Evolutionary conservation across 768 basidiomycete species (phyloP).

Genomic region (Scleroderma bovista): DNA sequence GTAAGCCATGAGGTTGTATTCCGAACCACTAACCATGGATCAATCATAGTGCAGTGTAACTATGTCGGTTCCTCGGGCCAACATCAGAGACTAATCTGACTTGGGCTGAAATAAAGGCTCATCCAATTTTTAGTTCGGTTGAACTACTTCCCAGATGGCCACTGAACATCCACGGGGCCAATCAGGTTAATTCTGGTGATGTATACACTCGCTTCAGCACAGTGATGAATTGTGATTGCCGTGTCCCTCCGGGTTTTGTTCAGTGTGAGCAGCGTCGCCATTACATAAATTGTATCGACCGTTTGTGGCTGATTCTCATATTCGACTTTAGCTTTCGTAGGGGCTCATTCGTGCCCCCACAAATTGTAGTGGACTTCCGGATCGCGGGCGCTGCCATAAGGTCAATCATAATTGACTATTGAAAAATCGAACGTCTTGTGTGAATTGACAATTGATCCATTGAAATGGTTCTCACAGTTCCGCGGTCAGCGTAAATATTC

Average conservation of each 20-base stretch:
- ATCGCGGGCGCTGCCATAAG: slow-evolving; percentile 55
- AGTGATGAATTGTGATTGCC: slow-evolving; percentile 50
- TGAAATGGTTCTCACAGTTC: slow-evolving; percentile 26
- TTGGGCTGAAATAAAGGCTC: too few species aligned
- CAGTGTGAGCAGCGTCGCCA: slow-evolving; percentile 40
- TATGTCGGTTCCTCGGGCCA: background rate
- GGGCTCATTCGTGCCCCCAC: slow-evolving; percentile 70
- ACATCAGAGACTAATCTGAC: background rate
- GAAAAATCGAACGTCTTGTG: too few species aligned
- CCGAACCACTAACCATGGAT: too few species aligned
- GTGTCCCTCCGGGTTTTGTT: slow-evolving; percentile 57
- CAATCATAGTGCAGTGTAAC: too few species aligned
- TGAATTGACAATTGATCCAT: too few species aligned
- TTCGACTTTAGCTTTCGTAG: slow-evolving; percentile 51
- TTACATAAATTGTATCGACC: background rate
- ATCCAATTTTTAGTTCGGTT: too few species aligned
- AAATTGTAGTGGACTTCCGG: slow-evolving; percentile 60
- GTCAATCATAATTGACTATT: slow-evolving; percentile 31
- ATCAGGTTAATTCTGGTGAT: slow-evolving; percentile 19
- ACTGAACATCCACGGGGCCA: slow-evolving; percentile 26
- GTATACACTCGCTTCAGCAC: slow-evolving; percentile 57
- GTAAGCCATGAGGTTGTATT: too few species aligned
- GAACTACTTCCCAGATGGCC: slow-evolving; percentile 11
- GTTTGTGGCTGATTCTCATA: background rate
- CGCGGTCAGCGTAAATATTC: slow-evolving; percentile 50